Percentiles rank a stretch among this genome's conserved stretches.
Conservation (phyloP, 495 filamentous ascomycete genomes). For the Sordaria brevicollis region DNA sequence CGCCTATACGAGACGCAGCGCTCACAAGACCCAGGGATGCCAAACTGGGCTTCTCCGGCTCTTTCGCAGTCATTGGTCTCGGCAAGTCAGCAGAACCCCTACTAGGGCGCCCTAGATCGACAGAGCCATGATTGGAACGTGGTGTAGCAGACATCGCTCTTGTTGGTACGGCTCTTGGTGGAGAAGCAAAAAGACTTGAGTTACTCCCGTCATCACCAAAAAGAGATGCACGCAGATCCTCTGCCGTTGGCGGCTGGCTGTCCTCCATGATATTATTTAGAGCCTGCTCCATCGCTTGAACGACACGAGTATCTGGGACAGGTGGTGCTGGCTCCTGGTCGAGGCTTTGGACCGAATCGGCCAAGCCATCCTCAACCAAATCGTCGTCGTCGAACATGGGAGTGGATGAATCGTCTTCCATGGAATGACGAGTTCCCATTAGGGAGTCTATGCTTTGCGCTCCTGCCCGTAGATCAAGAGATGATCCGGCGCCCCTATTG, state of each 20-base stretch:
- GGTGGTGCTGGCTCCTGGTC: conserved; percentile 33
- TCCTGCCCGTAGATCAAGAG: conserved; percentile 28
- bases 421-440: not conserved
- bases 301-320: conserved; percentile 48
- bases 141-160: conserved; percentile 10
- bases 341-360: conserved; percentile 42
- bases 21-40: conserved; percentile 85
- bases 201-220: conserved; percentile 39
- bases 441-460: not conserved
- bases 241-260: conserved; percentile 44
- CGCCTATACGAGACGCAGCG: conserved; percentile 66
- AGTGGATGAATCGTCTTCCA: conserved; percentile 24
- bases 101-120: conserved; percentile 39
- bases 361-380: conserved; percentile 38
- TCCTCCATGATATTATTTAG: conserved; percentile 92
- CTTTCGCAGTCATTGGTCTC: conserved; percentile 25
- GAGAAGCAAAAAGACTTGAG: conserved; percentile 36
- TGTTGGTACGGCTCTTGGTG: conserved; percentile 32
- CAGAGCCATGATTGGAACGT: conserved; percentile 38
- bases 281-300: conserved; percentile 89
- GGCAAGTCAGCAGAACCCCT: conserved; percentile 49
- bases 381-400: conserved; percentile 49
- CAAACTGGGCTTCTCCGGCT: conserved; percentile 68
- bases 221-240: conserved; percentile 50
- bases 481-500: conserved; percentile 32